Conservation (phyloP, 31 red algal genomes). For the Porphyra umbilicalis region DNA sequence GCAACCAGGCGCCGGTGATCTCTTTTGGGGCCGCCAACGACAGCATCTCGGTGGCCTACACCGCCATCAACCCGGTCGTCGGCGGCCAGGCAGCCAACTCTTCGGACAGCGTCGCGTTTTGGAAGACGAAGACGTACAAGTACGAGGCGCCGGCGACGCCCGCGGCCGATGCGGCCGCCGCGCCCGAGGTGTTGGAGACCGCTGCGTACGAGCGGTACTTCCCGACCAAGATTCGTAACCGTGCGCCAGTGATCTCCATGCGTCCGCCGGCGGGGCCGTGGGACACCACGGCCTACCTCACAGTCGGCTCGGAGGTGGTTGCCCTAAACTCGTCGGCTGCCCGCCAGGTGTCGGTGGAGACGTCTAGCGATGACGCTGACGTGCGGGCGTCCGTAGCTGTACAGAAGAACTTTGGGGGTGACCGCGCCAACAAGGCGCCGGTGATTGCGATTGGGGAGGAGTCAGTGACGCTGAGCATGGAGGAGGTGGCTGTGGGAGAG, state of each 20-base stretch:
- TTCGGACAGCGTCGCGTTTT: slow-evolving; percentile 21
- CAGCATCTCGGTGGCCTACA: slow-evolving; percentile 13
- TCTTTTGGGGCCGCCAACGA: slow-evolving; percentile 10
- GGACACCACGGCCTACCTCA: slow-evolving; percentile 17
- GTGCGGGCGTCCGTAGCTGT: not conserved
- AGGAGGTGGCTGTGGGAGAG: not conserved
- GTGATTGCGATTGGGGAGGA: not conserved
- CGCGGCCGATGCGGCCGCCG: not conserved
- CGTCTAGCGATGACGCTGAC: not conserved
- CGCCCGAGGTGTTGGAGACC: slow-evolving; percentile 14
- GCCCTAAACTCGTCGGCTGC: slow-evolving; percentile 12
- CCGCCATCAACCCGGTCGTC: slow-evolving; percentile 19
- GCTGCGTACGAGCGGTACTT: slow-evolving; percentile 24
- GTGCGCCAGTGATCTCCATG: slow-evolving; percentile 16
- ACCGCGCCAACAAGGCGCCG: not conserved
- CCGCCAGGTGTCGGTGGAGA: slow-evolving; percentile 7
- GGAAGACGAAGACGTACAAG: slow-evolving; percentile 26
- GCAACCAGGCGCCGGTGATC: slow-evolving; percentile 27
- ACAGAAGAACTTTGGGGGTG: not conserved
- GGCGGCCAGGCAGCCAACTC: slow-evolving; percentile 12
- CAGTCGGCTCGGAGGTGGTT: slow-evolving; percentile 15
- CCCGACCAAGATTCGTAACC: slow-evolving; percentile 29
- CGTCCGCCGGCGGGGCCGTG: slow-evolving; percentile 5
- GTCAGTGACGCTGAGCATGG: not conserved
- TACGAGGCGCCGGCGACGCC: slow-evolving; percentile 9